These are phyloP conservation scores for Mortierella alpina DNA, from an alignment of 192 early-diverging fungal genomes.

Conservation along the genomic window DNA sequence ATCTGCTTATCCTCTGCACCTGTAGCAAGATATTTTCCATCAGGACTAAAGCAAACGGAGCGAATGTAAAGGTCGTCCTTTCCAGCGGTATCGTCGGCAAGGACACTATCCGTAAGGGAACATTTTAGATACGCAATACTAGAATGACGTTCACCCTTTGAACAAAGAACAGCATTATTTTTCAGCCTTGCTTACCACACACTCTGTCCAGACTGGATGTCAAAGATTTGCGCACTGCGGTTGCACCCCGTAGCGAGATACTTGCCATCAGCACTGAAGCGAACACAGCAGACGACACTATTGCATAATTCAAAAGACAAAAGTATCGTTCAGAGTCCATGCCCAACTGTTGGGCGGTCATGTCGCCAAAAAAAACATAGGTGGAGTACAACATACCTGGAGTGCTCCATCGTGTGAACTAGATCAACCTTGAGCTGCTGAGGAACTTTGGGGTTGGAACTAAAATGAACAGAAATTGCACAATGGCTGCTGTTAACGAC, in stretches of 20 bases:
- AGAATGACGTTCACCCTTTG: not conserved
- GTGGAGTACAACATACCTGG: slow-evolving; percentile 32
- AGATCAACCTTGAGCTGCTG: slow-evolving; percentile 73
- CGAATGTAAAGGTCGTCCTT: slow-evolving; percentile 95
- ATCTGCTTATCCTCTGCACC: slow-evolving; percentile 97
- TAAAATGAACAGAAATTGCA: slow-evolving; percentile 20
- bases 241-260: slow-evolving; percentile 96
- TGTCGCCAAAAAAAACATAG: not conserved
- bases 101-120: slow-evolving; percentile 59
- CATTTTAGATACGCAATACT: not conserved
- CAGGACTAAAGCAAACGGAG: slow-evolving; percentile 95
- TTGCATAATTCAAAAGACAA: slow-evolving; percentile 51
- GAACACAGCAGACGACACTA: slow-evolving; percentile 97
- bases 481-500: no score
- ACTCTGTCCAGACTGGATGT: slow-evolving; percentile 79
- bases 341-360: slow-evolving; percentile 19
- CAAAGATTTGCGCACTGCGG: slow-evolving; percentile 88
- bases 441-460: slow-evolving; percentile 74
- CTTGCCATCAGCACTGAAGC: slow-evolving; percentile 93
- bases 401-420: slow-evolving; percentile 67
- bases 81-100: slow-evolving; percentile 81
- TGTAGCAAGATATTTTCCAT: slow-evolving; percentile 89
- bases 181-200: slow-evolving; percentile 63
- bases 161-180: not conserved
- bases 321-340: slow-evolving; percentile 42